A percentile compares a stretch with the other conserved stretches of the same genome.
These are phyloP conservation scores for Mitragyna speciosa DNA, from an alignment of 257 asterid species.

Conservation along the genomic window DNA sequence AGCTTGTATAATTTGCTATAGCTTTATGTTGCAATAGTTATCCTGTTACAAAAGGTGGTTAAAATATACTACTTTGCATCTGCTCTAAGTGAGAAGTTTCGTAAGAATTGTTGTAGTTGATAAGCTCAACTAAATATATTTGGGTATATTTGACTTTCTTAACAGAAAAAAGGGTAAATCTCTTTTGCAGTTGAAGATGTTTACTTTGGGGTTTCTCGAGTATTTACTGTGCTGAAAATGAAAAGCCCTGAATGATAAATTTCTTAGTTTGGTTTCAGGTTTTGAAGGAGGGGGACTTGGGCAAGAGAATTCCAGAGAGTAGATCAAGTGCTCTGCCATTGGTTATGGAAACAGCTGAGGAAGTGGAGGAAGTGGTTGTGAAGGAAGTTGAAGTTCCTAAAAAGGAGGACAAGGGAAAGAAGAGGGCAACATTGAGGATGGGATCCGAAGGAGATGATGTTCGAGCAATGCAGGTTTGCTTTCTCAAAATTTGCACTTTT, in stretches of 20 bases:
- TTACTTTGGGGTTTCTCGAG: background rate
- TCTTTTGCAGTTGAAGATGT: background rate
- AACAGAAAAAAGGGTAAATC: background rate
- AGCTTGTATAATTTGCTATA: background rate
- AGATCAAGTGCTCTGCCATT: conserved; percentile 57
- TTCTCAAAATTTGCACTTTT: background rate
- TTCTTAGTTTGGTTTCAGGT: conserved; percentile 33
- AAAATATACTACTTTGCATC: background rate
- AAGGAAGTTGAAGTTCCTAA: conserved; percentile 60
- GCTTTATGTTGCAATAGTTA: background rate
- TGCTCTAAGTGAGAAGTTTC: background rate
- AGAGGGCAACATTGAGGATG: conserved; percentile 51
- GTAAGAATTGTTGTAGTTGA: background rate
- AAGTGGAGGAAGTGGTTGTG: conserved; percentile 49
- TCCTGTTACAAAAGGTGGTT: background rate
- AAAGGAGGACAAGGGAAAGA: conserved; percentile 40
- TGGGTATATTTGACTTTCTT: background rate
- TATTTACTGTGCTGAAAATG: background rate
- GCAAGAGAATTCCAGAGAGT: conserved; percentile 56
- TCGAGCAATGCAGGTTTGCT: conserved; percentile 71
- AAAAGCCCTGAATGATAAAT: background rate
- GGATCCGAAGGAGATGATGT: conserved; percentile 95
- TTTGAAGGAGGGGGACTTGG: conserved; percentile 69
- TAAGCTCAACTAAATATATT: background rate
- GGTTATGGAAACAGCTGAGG: conserved; percentile 43